Evolutionary conservation across 2,329 filamentous ascomycete species (phyloP).

Genomic region (Thyridium curvatum): DNA sequence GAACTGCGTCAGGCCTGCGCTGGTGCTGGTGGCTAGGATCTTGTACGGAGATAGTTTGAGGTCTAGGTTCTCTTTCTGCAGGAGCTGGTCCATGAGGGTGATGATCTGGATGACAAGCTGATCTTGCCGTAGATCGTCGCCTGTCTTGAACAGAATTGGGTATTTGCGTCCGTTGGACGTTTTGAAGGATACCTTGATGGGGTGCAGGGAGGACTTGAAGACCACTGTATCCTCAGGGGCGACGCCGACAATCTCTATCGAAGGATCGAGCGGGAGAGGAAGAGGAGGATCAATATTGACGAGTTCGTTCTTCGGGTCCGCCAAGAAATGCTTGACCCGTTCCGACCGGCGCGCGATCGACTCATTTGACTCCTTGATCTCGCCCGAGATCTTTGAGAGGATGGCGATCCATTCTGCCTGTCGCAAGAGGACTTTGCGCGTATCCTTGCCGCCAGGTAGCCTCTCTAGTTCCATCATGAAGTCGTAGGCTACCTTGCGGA

Average conservation of each 20-base stretch:
- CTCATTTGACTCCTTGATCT: conserved; percentile 75
- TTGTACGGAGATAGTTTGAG: conserved; percentile 93
- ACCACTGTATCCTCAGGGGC: conserved; percentile 76
- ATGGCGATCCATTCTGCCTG: conserved; percentile 88
- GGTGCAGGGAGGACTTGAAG: conserved; percentile 91
- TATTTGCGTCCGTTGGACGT: conserved; percentile 73
- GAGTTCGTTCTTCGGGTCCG: conserved; percentile 87
- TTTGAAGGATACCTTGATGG: conserved; percentile 86
- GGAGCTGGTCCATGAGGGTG: conserved; percentile 91
- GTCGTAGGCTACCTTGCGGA: conserved; percentile 88
- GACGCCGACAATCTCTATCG: conserved; percentile 68
- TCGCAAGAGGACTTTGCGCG: conserved; percentile 68
- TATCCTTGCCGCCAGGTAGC: conserved; percentile 61
- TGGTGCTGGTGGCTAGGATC: conserved; percentile 86
- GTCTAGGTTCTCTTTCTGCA: conserved; percentile 94
- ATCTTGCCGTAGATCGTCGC: conserved; percentile 92
- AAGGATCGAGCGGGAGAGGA: conserved; percentile 82
- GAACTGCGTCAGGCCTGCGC: conserved; percentile 88
- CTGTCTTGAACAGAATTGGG: conserved; percentile 93
- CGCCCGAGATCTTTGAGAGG: conserved; percentile 80
- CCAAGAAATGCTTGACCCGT: conserved; percentile 74
- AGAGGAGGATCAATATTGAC: conserved; percentile 77
- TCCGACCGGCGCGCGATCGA: conserved; percentile 77
- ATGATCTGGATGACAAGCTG: conserved; percentile 97
- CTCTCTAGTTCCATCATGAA: conserved; percentile 87